Evolutionary conservation across 75 land plant genomes (phyloP), one percentile per base, ranked within the genome.

Genomic region (Selaginella moellendorffii): DNA sequence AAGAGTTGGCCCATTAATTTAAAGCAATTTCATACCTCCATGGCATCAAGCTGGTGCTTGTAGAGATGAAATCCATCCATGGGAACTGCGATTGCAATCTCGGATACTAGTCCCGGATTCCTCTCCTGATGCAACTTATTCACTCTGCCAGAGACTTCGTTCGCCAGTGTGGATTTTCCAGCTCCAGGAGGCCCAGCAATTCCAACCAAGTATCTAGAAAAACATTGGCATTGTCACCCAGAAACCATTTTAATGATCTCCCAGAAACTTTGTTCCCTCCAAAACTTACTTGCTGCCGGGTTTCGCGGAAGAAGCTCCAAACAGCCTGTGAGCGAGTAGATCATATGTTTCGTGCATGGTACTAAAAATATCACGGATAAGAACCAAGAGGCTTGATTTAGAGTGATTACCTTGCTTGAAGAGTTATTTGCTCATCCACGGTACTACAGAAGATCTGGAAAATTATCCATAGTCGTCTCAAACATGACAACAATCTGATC

Each of bases 31-130:
- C 52, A 21, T 27, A 93, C 98, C 96, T 95, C 84, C 99, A 89
- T 95, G 26, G 78, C 72, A 76, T 95, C 91, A 46, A 95, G 81
- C 66, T 95, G 96, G 30, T 73, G 73, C 53, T 90, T 84, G 67
- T 95, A 95, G 19, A 95, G 76, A 67, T 95, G 99, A 60, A 95
- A 95, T 31, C 99, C 99, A 74, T 95, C 99, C 99, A 95, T 95
- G 1, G 99, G 99, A 53, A 89, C 74, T 56, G 82, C 82, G 10
- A 70, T 60, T 31, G 99, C 96, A 61, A 90, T 79, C 53, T 79
- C 78, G 1, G 72, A 65, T 31, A 78, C 31, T 30, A 66, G 54
- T 28, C 64, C 64, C 25, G 63, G 61, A 52, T 58, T 65, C 54
- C 61, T 61, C 21, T 68, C 58, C 52, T 61, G 74, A 54, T 31